These are phyloP conservation scores for Sugiyamaella sp. DNA, from an alignment of 1,139 yeast genomes.

Conservation along the genomic window DNA sequence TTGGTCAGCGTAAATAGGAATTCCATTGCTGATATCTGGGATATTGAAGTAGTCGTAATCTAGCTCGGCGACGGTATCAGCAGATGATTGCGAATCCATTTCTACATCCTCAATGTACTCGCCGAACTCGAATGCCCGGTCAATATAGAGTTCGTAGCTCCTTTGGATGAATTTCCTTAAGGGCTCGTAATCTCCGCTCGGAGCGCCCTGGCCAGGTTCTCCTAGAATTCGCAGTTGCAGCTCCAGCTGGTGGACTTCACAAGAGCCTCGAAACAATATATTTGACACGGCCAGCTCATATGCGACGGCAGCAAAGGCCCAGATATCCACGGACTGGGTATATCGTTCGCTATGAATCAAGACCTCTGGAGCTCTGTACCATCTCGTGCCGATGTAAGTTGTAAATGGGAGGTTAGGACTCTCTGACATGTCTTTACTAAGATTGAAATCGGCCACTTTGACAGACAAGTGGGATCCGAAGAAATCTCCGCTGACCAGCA, in stretches of 20 bases:
- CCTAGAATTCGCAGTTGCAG: slow-evolving; percentile 70
- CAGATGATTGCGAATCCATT: too few relatives aligned
- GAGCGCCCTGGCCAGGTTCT: slow-evolving; percentile 32
- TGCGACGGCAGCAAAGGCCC: slow-evolving; percentile 93
- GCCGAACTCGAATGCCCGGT: too few relatives aligned
- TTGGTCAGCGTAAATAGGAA: too few relatives aligned
- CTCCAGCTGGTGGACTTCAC: slow-evolving; percentile 71
- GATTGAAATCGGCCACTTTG: slow-evolving; percentile 90
- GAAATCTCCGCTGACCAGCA: slow-evolving; percentile 54
- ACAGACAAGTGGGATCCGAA: slow-evolving; percentile 51
- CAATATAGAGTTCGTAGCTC: too few relatives aligned
- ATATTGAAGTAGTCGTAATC: too few relatives aligned
- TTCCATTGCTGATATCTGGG: too few relatives aligned
- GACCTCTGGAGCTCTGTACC: slow-evolving; percentile 96
- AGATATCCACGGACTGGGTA: slow-evolving; percentile 80
- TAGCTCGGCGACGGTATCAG: too few relatives aligned
- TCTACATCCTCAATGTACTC: too few relatives aligned
- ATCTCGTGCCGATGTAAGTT: slow-evolving; percentile 87
- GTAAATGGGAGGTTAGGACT: slow-evolving; percentile 46
- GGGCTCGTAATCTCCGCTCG: slow-evolving; percentile 37
- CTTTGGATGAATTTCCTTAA: not conserved
- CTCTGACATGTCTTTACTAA: slow-evolving; percentile 64
- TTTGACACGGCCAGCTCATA: slow-evolving; percentile 73
- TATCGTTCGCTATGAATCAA: slow-evolving; percentile 67
- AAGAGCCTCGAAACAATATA: slow-evolving; percentile 84